Percentiles rank a stretch among this genome's conserved stretches.
phyloP scores from a whole-genome alignment of 345 rosid species.

The Theobroma cacao region DNA sequence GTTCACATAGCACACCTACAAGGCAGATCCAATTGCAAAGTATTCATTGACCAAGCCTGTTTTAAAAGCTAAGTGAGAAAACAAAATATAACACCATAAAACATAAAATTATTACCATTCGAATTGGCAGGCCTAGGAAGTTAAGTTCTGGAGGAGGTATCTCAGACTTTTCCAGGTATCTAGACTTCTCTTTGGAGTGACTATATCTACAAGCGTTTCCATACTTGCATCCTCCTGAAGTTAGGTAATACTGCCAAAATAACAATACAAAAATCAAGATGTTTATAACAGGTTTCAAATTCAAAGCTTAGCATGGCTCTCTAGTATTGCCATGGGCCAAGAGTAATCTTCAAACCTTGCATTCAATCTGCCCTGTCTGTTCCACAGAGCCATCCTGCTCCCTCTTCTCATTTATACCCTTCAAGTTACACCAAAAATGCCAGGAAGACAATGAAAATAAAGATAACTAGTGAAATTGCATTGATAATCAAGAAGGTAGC shows the following conservation, averaged over 20 bases:
- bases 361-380: conserved; percentile 16
- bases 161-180: conserved; percentile 20
- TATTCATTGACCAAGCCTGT: neutral
- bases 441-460: neutral
- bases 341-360: conserved; percentile 25
- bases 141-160: conserved; percentile 5
- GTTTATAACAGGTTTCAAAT: neutral
- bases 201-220: conserved; percentile 43
- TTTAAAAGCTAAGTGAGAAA: neutral
- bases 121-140: conserved; percentile 26
- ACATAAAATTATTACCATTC: conserved; percentile 12
- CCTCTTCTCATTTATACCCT: conserved; percentile 7
- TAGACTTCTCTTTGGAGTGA: conserved; percentile 32
- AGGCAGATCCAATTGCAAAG: neutral
- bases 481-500: neutral
- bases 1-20: neutral
- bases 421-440: conserved; percentile 1
- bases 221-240: conserved; percentile 52
- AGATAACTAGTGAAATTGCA: neutral
- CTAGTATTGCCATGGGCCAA: neutral
- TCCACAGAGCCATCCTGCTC: conserved; percentile 12
- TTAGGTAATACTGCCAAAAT: conserved; percentile 35
- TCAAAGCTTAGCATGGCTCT: neutral
- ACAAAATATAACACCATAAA: neutral
- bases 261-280: conserved; percentile 16